Conservation (phyloP, 2,329 filamentous ascomycete genomes). For the Colletotrichum chrysophilum region DNA sequence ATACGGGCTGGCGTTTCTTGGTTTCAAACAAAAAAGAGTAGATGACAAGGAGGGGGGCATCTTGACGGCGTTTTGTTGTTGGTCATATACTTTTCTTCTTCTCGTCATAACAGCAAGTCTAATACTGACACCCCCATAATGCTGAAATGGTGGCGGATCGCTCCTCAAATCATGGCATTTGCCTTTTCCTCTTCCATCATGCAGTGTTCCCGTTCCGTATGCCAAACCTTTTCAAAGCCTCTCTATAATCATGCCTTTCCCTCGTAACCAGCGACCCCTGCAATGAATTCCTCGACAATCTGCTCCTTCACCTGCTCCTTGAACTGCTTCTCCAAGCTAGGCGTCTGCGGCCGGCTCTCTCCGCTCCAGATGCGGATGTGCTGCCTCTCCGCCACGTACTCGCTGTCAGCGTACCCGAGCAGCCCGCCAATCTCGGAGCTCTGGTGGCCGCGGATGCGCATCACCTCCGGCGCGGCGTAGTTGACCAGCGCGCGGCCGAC, state of each 20-base stretch:
- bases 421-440: constrained; percentile 81
- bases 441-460: constrained; percentile 81
- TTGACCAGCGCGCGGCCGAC: constrained; percentile 91
- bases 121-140: not conserved
- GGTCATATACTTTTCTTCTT: constrained; percentile 1
- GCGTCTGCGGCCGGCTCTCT: constrained; percentile 60
- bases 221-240: not conserved
- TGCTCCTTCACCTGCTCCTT: constrained; percentile 12
- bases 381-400: constrained; percentile 89
- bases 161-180: not conserved
- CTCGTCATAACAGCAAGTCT: not conserved
- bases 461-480: constrained; percentile 86
- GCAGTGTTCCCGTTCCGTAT: not conserved
- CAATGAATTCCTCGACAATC: constrained; percentile 10
- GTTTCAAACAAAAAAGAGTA: constrained; percentile 2
- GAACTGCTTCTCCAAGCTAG: constrained; percentile 33
- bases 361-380: constrained; percentile 78
- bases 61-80: constrained; percentile 18
- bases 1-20: constrained; percentile 16
- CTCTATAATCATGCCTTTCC: constrained; percentile 6
- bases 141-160: not conserved
- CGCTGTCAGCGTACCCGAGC: constrained; percentile 90
- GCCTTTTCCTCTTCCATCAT: not conserved
- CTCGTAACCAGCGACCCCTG: constrained; percentile 28
- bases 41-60: constrained; percentile 17